Evolutionary conservation across 2,329 filamentous ascomycete genomes (phyloP).

Genomic region (Aspergillus phoenicis): DNA sequence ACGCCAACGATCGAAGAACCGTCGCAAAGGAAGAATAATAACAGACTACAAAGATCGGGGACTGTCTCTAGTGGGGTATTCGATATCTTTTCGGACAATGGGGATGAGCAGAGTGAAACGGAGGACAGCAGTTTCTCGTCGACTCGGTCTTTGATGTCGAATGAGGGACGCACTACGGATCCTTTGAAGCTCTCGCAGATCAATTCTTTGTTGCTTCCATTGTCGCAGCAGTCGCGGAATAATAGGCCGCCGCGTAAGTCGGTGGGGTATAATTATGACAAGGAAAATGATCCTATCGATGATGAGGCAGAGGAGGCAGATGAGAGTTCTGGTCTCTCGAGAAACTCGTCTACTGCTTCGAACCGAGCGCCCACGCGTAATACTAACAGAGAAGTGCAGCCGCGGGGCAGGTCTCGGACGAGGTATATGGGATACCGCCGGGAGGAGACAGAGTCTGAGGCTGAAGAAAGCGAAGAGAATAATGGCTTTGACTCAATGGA

Average conservation of each 20-base stretch:
- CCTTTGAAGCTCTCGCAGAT: conserved; percentile 35
- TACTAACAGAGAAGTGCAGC: conserved; percentile 12
- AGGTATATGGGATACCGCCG: conserved; percentile 23
- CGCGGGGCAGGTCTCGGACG: conserved; percentile 14
- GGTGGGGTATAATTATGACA: conserved; percentile 36
- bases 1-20: conserved; percentile 15
- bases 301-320: conserved; percentile 23
- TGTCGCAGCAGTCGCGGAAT: conserved; percentile 27
- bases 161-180: conserved; percentile 27
- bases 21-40: conserved; percentile 7
- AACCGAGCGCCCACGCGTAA: conserved; percentile 25
- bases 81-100: conserved; percentile 36
- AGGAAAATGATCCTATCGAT: conserved; percentile 39
- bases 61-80: conserved; percentile 26
- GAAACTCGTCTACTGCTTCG: conserved; percentile 25
- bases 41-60: conserved; percentile 23
- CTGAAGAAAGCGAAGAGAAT: conserved; percentile 29
- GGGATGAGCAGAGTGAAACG: conserved; percentile 21
- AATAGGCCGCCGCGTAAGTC: conserved; percentile 29
- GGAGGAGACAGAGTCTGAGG: conserved; percentile 23
- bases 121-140: conserved; percentile 16
- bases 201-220: conserved; percentile 38
- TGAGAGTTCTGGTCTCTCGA: conserved; percentile 16
- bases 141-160: conserved; percentile 3
- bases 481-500: conserved; percentile 43